Conservation (phyloP, 2,329 filamentous ascomycete genomes). For the Fusarium globosum region DNA sequence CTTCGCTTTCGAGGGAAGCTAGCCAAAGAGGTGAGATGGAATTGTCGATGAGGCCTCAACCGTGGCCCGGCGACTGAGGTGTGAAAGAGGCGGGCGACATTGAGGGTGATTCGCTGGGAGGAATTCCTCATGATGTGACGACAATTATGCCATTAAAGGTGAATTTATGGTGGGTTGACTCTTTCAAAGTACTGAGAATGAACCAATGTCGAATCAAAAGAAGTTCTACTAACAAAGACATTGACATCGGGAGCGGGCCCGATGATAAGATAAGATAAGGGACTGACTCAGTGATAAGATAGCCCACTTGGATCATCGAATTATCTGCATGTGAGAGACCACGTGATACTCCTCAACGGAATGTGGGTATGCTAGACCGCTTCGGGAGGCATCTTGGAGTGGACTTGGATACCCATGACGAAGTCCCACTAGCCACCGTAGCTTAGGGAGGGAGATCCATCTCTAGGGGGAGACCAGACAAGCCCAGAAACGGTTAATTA, state of each 20-base stretch:
- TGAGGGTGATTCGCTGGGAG: constrained; percentile 49
- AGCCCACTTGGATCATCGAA: neutral
- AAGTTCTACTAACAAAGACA: constrained; percentile 10
- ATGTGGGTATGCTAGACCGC: constrained; percentile 37
- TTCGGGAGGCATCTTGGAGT: constrained; percentile 40
- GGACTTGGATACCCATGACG: constrained; percentile 41
- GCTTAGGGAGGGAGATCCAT: constrained; percentile 30
- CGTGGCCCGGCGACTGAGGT: constrained; percentile 43
- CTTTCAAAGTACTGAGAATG: neutral
- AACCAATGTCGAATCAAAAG: neutral
- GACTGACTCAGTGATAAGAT: neutral
- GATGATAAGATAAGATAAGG: constrained; percentile 23
- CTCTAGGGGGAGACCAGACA: constrained; percentile 44
- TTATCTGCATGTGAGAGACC: constrained; percentile 42
- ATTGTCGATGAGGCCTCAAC: constrained; percentile 49
- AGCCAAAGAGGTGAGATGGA: constrained; percentile 59
- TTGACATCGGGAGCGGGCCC: constrained; percentile 10
- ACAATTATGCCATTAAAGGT: constrained; percentile 36
- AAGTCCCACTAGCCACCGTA: constrained; percentile 40
- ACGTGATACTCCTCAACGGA: constrained; percentile 37
- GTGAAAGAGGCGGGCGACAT: constrained; percentile 47
- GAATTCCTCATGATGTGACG: constrained; percentile 49
- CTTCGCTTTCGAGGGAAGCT: constrained; percentile 65
- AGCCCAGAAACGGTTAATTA: constrained; percentile 44
- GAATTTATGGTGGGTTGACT: constrained; percentile 5